Evolutionary conservation across 2,329 filamentous ascomycete species (phyloP), one percentile per base, ranked within the genome.

Genomic region (Colletotrichum tabaci): DNA sequence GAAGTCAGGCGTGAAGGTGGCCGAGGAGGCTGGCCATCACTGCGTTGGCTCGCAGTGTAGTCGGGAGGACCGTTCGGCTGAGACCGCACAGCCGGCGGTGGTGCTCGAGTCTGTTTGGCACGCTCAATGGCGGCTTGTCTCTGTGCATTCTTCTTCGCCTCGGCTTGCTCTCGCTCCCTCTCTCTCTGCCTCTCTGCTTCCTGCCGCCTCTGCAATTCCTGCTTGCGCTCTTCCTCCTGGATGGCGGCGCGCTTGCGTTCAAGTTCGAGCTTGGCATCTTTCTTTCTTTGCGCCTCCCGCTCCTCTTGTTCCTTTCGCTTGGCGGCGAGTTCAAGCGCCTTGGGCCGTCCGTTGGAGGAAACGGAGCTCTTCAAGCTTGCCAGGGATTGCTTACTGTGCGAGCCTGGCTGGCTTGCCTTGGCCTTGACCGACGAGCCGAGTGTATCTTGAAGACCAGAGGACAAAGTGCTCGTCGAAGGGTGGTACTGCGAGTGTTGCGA

Each of bases 231-330:
- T 75, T 93, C 91, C 72, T 92, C 91, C 75, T 92, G 91, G 21
- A 84, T 80, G 7, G 89, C 90, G 58, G 89, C 89, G 71, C 93
- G 88, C 82, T 95, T 94, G 58, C 93, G 91, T 79, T 97, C 94
- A 44, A 93, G 84, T 76, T 97, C 94, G 18, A 91, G 89, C 82
- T 97, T 98, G 47, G 92, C 91, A 23, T 97, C 93, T 10, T 92
- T 91, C 77, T 94, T 96, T 61, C 92, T 90, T 77, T 95, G 91
- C 16, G 90, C 90, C 74, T 95, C 93, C 58, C 91, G 90, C 78
- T 97, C 94, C 76, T 97, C 95, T 79, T 91, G 92, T 79, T 97
- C 94, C 79, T 93, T 96, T 81, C 95, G 95, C 77, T 91, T 92
- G 49, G 94, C 93, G 2, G 92, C 94, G 58, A 93, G 86, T 65